Evolutionary conservation across 495 filamentous ascomycete species (phyloP), one percentile per base, ranked within the genome.

Genomic region (Podospora tetraspora): DNA sequence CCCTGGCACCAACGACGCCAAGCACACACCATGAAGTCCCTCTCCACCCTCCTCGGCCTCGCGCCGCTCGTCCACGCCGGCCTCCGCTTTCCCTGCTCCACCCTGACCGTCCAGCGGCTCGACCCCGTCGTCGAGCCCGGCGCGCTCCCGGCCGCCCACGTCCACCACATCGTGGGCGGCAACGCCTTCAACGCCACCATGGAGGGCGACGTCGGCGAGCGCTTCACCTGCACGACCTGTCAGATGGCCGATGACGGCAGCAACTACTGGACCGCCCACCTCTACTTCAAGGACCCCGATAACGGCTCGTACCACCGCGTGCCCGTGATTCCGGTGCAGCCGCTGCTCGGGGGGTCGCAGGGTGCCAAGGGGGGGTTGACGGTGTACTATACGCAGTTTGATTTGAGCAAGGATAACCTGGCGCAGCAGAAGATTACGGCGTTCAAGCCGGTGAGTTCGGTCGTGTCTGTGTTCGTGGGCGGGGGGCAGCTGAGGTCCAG

Each of bases 171-270:
- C 24, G 80, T 82, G 3, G 82, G 82, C 59, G 82, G 82, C 60
- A 82, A 84, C 74, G 79, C 78, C 59, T 84, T 84, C 76, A 81
- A 82, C 64, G 79, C 79, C 27, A 77, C 80, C 30, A 83, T 83
- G 82, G 75, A 80, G 21, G 80, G 79, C n/a, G 82, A 84, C 43
- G 76, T 83, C n/a, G 78, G 79, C 10, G 76, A 75, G 71, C 66
- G 76, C 61, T 80, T 74, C 12, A 80, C 70, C 21, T 75, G 73
- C 61, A 75, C 73, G 5, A 75, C 73, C 6, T 75, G 73, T 70
- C 67, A 71, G 29, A 69, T 75, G 65, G 27, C 69, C 13, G 73
- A 75, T 19, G 71, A 75, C 34, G 71, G 73, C 43, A 73, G 71
- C 65, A 75, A 75, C 66, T 75, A 81, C 68, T 81, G 79, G 79